Conservation (phyloP, 2,329 filamentous ascomycete genomes). For the Salinomyces thailandicus region DNA sequence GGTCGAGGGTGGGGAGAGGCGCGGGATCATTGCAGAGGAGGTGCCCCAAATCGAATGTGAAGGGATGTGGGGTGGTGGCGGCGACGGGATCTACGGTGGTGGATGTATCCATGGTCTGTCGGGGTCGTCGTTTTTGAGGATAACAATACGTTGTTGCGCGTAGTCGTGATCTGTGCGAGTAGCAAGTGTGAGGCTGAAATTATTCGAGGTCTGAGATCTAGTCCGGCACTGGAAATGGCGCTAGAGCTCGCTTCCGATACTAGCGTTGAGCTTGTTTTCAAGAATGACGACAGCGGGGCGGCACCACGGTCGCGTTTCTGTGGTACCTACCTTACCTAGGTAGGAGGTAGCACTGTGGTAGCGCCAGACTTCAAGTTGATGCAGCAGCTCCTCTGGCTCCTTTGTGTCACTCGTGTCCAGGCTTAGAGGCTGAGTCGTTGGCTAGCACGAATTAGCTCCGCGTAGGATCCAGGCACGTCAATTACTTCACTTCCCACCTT, state of each 20-base stretch:
- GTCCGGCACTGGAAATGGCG: neutral
- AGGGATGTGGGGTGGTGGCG: constrained; percentile 60
- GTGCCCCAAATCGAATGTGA: constrained; percentile 84
- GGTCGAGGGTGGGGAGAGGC: constrained; percentile 51
- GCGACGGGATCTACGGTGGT: neutral
- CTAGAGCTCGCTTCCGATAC: neutral
- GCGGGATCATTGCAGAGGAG: constrained; percentile 82
- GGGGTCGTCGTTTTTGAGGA: neutral
- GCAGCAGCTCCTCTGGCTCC: neutral
- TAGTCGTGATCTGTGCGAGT: too few relatives aligned
- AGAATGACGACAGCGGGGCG: neutral
- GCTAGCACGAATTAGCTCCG: too few relatives aligned
- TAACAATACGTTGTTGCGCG: too few relatives aligned
- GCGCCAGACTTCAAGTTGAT: too few relatives aligned
- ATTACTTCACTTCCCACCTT: neutral
- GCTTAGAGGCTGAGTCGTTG: too few relatives aligned
- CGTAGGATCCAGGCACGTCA: too few relatives aligned
- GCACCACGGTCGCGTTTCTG: too few relatives aligned
- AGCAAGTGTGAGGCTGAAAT: too few relatives aligned
- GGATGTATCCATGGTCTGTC: neutral
- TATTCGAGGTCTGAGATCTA: too few relatives aligned
- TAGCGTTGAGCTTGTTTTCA: neutral
- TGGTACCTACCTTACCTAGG: too few relatives aligned
- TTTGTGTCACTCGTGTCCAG: neutral
- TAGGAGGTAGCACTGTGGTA: too few relatives aligned